These are phyloP conservation scores for Phylloporus arenicola DNA, from an alignment of 768 basidiomycete species.

Conservation along the genomic window DNA sequence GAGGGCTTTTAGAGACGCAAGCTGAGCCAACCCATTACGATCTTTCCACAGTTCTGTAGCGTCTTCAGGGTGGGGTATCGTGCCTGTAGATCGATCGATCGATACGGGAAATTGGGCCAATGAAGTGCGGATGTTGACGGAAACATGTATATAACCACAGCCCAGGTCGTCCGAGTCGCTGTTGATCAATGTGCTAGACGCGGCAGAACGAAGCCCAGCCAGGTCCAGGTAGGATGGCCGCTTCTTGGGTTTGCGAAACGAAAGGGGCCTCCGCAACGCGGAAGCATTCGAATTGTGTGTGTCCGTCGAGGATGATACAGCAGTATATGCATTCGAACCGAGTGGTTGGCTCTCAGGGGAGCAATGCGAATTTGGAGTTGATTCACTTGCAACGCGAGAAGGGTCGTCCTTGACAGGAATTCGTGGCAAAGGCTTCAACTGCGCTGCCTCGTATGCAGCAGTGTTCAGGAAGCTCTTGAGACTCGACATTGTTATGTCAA, in stretches of 20 bases:
- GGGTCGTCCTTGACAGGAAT: slow-evolving; percentile 11
- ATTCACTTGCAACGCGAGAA: not conserved
- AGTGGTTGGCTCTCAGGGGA: slow-evolving; percentile 3
- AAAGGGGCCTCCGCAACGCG: slow-evolving; percentile 14
- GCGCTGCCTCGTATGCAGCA: slow-evolving; percentile 26
- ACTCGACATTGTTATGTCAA: slow-evolving; percentile 29
- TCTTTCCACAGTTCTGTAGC: slow-evolving; percentile 26
- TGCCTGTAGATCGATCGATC: slow-evolving; percentile 22
- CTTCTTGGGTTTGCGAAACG: slow-evolving; percentile 8
- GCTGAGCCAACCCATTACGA: slow-evolving; percentile 24
- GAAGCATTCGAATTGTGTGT: slow-evolving; percentile 10
- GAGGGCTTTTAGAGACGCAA: slow-evolving; percentile 38
- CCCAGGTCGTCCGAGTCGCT: slow-evolving; percentile 10
- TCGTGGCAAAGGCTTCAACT: slow-evolving; percentile 25
- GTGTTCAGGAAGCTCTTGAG: slow-evolving; percentile 30
- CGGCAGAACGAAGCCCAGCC: slow-evolving; percentile 2
- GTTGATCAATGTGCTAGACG: slow-evolving; percentile 21
- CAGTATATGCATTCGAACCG: not conserved
- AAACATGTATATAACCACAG: slow-evolving; percentile 21
- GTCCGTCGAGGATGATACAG: slow-evolving; percentile 3
- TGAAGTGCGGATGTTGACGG: slow-evolving; percentile 23
- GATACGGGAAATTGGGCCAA: slow-evolving; percentile 26
- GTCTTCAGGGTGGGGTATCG: slow-evolving; percentile 30
- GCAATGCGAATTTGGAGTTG: not conserved
- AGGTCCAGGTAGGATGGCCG: slow-evolving; percentile 3